Base-by-base conservation (phyloP, 2,329 filamentous ascomycete genomes). In the Aspergillus awamori region DNA sequence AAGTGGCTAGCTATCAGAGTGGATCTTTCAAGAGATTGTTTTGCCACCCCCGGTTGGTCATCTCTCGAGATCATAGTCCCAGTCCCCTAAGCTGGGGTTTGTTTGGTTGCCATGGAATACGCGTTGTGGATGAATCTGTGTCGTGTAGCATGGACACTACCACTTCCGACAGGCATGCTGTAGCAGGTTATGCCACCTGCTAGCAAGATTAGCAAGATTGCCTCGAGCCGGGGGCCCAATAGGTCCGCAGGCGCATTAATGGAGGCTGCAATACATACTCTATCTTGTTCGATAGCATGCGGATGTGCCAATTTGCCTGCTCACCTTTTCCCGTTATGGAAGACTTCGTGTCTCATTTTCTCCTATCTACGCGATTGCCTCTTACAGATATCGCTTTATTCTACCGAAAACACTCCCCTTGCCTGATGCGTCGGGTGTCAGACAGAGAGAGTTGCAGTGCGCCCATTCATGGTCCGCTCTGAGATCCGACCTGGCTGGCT, bases 361-460 rank as follows among this genome's bases (percentile, higher is more conserved):
- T 55, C 39, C 45, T 47, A 49, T 59, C 57, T 45, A 30, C 17
- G 28, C 26, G 28, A 47, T 56, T 45, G 53, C 53, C n/a, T 47
- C 39, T 47, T 45, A 17, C 41, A 22, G 17, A 41, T 30, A 26
- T 33, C 30, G 30, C 28, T 38, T 56, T n/a, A 33, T 47, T 26
- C 30, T 45, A 45, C 53, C 43, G 43, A 43, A 15, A 3, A 30
- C 28, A 4, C 15, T 17, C 60, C 55, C 62, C 63, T 64, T 64
- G 28, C 63, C 60, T 60, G 45, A 54, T 58, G 58, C 63, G 60
- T 62, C 57, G 57, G 63, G 49, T 63, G 60, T 64, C 60, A 60
- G 60, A 54, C 57, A 58, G 56, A 41, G 53, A 60, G 52, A 30
- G 41, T 36, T 51, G 47, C 47, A 51, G 26, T 51, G n/a, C 28